phyloP scores from a whole-genome alignment of 345 rosid genomes.

The Draba incana region DNA sequence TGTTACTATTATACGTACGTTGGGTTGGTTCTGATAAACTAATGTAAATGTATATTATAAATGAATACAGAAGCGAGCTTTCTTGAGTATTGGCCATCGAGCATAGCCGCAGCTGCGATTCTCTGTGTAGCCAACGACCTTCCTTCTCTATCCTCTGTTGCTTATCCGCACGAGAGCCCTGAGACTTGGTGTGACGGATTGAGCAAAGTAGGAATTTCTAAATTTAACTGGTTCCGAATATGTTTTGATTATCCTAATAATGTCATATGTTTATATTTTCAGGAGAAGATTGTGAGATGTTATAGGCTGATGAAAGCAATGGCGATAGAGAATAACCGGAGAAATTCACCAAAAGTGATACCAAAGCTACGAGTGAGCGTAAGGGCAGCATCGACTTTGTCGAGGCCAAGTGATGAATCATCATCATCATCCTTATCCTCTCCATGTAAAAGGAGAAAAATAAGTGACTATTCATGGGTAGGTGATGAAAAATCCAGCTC shows the following conservation, averaged over 20 bases:
- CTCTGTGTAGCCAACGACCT: constrained; percentile 82
- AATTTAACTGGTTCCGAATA: constrained; percentile 1
- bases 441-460: constrained; percentile 68
- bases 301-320: constrained; percentile 76
- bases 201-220: constrained; percentile 62
- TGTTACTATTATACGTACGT: no score
- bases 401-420: constrained; percentile 53
- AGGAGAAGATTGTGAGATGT: constrained; percentile 86
- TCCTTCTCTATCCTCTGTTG: constrained; percentile 66
- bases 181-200: constrained; percentile 98
- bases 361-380: constrained; percentile 72
- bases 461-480: constrained; percentile 66
- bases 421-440: constrained; percentile 60
- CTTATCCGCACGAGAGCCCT: constrained; percentile 67
- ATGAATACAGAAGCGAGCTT: constrained; percentile 76
- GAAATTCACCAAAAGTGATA: constrained; percentile 56
- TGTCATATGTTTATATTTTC: constrained; percentile 32
- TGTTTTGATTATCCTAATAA: background rate
- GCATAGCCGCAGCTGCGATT: constrained; percentile 91
- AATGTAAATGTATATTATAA: background rate
- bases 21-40: no score
- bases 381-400: constrained; percentile 47
- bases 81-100: constrained; percentile 84
- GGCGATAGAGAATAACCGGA: constrained; percentile 48
- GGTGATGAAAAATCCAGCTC: constrained; percentile 44